Base-by-base conservation (phyloP, 176 grass and related monocot genomes). In the Saccharum officinarum region DNA sequence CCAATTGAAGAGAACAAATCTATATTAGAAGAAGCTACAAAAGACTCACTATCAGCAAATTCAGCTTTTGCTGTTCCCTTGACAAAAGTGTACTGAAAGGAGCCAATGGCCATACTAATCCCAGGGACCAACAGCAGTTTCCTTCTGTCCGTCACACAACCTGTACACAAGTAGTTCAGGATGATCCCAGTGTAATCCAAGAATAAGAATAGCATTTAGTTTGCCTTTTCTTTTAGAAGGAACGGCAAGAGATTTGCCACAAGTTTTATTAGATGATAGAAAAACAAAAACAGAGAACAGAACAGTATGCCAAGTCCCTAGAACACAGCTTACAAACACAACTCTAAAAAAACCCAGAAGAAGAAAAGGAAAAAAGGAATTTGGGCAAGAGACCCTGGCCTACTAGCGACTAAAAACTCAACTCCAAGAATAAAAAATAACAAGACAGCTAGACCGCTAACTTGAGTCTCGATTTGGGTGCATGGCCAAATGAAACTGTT, bases 1-100 rank as follows among this genome's bases (percentile, higher is more conserved):
- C 41, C 3, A 86, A 61, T 37, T 12, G 4, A 59, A 14, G 40
- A 82, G 37, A 82, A 38, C 6, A 30, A 28, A 6, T 46, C 10
- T 38, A 57, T 59, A 37, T 26, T 76, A 10, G 55, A 82, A 18
- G 37, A 41, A 31, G 0, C 33, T 2, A 28, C 15, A 16, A 78
- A 78, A 47, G 20, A 95, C 93, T 94, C 75, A 95, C 96, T 92
- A 82, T 98, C 96, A 79, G 93, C 84, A 91, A 85, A 98, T 76
- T 89, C 84, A 80, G 96, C 93, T 83, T 79, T 86, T 30, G 91
- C 93, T 7, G 42, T 62, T 81, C 74, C 86, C 30, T 80, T 77
- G 73, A 80, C 86, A 49, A 88, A 25, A 67, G 40, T 63, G 69
- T 90, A 77, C 55, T 94, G 81, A 17, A 89, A 86, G 71, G 83